These are phyloP conservation scores for Amorphotheca resinae DNA, from an alignment of 495 filamentous ascomycete species.

Conservation along the genomic window DNA sequence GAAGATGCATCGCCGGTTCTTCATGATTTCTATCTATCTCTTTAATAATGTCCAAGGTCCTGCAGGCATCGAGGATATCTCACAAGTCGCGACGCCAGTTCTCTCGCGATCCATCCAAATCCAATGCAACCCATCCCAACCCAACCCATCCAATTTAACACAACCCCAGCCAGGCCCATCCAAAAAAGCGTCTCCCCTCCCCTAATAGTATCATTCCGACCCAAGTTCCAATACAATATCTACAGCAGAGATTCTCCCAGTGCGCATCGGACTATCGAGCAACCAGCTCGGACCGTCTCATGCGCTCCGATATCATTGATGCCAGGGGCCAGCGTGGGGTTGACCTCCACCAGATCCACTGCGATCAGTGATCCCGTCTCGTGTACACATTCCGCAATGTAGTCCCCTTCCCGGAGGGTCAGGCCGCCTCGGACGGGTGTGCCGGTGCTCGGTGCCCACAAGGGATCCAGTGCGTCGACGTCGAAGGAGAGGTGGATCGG, in stretches of 20 bases:
- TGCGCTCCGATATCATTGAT: slow-evolving; percentile 49
- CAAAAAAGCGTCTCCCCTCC: no score
- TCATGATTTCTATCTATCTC: no score
- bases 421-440: slow-evolving; percentile 92
- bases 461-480: slow-evolving; percentile 90
- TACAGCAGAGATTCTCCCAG: slow-evolving; percentile 81
- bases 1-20: no score
- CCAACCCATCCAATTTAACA: no score
- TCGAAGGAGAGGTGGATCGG: slow-evolving; percentile 97
- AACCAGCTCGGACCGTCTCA: slow-evolving; percentile 84
- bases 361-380: slow-evolving; percentile 84
- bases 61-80: no score
- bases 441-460: slow-evolving; percentile 94
- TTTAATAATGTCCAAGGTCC: no score
- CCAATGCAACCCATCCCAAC: no score
- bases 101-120: no score
- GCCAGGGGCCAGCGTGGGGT: slow-evolving; percentile 64
- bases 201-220: background rate
- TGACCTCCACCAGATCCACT: slow-evolving; percentile 93
- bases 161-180: no score
- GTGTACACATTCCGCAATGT: slow-evolving; percentile 95
- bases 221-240: background rate
- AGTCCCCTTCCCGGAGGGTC: slow-evolving; percentile 92
- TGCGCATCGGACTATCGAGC: slow-evolving; percentile 81
- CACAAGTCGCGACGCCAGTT: no score